A percentile compares a stretch with the other conserved stretches of the same genome.
phyloP scores from a whole-genome alignment of 352 stramenopile species.

The Thraustochytrium striatum region DNA sequence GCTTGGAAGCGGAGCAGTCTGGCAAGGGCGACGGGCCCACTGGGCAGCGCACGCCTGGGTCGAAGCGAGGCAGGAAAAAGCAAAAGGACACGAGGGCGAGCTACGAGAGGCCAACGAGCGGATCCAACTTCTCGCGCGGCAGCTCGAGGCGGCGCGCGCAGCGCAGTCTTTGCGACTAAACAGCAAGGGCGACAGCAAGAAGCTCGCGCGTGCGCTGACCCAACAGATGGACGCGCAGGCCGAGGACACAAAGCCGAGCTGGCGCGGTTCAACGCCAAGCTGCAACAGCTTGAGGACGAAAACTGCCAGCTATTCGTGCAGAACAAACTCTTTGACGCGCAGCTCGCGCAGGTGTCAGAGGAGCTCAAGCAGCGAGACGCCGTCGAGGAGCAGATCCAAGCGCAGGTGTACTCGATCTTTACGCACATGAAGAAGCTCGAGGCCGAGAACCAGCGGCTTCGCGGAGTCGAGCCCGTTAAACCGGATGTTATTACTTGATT shows the following conservation, averaged over 20 bases:
- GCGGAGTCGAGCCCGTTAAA: neutral
- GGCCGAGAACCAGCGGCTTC: neutral
- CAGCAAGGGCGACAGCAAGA: neutral
- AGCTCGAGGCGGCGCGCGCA: slow-evolving; percentile 10
- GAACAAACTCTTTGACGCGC: neutral
- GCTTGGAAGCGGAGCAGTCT: too few relatives aligned
- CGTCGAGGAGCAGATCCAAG: neutral
- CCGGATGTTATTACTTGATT: neutral
- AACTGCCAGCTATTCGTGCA: slow-evolving; percentile 2
- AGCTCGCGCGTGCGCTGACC: neutral
- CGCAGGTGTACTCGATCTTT: neutral
- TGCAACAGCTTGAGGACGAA: slow-evolving; percentile 1
- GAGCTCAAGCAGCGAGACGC: neutral
- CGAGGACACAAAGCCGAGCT: neutral
- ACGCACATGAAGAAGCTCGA: neutral
- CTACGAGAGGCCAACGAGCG: neutral
- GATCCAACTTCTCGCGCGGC: neutral
- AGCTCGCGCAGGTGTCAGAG: neutral
- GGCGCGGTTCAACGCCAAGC: slow-evolving; percentile 25
- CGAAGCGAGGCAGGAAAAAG: neutral
- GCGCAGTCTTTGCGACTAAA: slow-evolving; percentile 6
- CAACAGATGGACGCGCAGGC: slow-evolving; percentile 21
- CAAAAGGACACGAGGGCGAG: neutral
- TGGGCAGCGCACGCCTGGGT: neutral
- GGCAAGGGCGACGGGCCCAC: neutral